These are phyloP conservation scores for Melampsora americana DNA, from an alignment of 1,284 basidiomycete genomes.

Conservation along the genomic window DNA sequence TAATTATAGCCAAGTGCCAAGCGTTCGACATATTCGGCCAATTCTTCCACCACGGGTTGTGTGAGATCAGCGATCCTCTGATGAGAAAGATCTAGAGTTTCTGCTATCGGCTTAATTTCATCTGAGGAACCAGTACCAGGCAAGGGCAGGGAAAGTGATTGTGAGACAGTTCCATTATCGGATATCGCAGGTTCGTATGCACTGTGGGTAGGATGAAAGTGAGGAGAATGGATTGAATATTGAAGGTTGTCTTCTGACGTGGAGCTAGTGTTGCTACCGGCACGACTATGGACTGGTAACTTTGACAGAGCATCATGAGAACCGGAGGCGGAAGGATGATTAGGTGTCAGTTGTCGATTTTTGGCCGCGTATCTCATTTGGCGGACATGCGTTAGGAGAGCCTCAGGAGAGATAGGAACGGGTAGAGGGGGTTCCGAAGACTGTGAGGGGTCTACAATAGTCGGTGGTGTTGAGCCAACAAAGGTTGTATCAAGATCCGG, in stretches of 20 bases:
- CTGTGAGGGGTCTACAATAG: background rate
- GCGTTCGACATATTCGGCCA: slow-evolving; percentile 52
- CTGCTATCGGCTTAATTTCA: slow-evolving; percentile 6
- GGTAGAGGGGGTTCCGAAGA: slow-evolving; percentile 7
- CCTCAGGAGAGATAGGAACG: slow-evolving; percentile 32
- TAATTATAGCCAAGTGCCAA: slow-evolving; percentile 84
- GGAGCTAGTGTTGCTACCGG: slow-evolving; percentile 31
- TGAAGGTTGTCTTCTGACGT: slow-evolving; percentile 12
- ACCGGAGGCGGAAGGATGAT: background rate
- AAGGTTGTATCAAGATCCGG: background rate
- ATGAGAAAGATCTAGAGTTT: slow-evolving; percentile 41
- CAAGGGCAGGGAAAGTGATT: slow-evolving; percentile 2
- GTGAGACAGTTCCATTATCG: background rate
- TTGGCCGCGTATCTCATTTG: slow-evolving; percentile 22
- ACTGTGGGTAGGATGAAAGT: background rate
- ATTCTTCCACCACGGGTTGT: slow-evolving; percentile 36
- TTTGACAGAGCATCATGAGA: background rate
- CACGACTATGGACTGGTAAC: slow-evolving; percentile 14
- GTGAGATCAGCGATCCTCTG: slow-evolving; percentile 40
- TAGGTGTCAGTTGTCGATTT: background rate
- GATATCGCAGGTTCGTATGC: background rate
- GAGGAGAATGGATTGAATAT: slow-evolving; percentile 1
- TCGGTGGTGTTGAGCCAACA: background rate
- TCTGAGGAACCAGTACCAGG: background rate
- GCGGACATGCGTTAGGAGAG: slow-evolving; percentile 34